Base-by-base conservation (phyloP, 73 alveolate genomes). In the Stentor coeruleus region DNA sequence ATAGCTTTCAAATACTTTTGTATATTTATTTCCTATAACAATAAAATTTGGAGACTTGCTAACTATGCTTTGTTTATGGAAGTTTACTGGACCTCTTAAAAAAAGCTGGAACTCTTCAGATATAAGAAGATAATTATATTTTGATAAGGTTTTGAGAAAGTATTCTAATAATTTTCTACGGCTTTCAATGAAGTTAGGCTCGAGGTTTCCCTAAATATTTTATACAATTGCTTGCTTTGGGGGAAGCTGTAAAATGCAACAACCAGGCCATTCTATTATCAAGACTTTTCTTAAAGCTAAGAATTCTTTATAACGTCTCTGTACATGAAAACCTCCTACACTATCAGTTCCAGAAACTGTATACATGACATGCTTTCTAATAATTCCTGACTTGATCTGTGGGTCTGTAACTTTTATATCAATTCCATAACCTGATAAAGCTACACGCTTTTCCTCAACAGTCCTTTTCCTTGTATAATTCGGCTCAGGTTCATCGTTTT, bases 271-370 rank as follows among this genome's bases (percentile, higher is more conserved):
- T 77, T 95, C 85, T 58, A 86, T 82, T 11, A 74, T 38, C 59
- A 97, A 74, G 38, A 85, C 75, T 74, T 86, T 85, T 88, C 99
- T 95, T 73, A 96, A 83, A 77, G 89, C 88, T 89, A 77, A 88
- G 86, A 96, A 96, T 66, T 96, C 99, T 73, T 89, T 90, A 81
- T 90, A 96, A 85, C 99, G 87, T 72, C 98, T 87, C 81, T 66
- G 59, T 20, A 74, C 76, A 15, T 86, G 85, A 58, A 86, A 86
- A 11, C 74, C 55, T 31, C 92, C 92, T 36, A 59, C 58, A 35
- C 76, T 42, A 57, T 86, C 92, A 42, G 30, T 57, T 2, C 92
- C 92, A 36, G 37, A 35, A 33, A 86, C 76, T 11, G 79, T 72
- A 33, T 66, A 66, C n/a, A 20, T 20, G 33, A 66, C 79, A 40